phyloP scores from a whole-genome alignment of 2,329 filamentous ascomycete genomes.

The Monilinia fructigena region DNA sequence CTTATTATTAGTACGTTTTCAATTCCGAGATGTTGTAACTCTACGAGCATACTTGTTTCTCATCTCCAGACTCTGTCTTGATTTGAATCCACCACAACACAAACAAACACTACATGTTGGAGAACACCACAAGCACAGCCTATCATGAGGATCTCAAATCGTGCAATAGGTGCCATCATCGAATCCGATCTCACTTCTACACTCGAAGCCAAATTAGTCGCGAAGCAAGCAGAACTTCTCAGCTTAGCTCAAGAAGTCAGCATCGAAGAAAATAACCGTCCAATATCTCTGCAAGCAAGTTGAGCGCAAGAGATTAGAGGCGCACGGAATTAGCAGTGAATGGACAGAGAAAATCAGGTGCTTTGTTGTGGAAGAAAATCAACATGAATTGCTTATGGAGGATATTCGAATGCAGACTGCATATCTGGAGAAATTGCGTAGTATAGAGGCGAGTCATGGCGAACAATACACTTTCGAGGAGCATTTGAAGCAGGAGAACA shows the following conservation, averaged over 20 bases:
- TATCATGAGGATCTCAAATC: neutral
- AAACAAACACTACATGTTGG: neutral
- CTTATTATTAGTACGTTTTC: neutral
- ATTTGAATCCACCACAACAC: neutral
- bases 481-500: neutral
- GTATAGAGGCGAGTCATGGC: neutral
- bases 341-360: neutral
- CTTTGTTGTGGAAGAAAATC: neutral
- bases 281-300: neutral
- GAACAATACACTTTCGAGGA: neutral
- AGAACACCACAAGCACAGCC: neutral
- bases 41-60: neutral
- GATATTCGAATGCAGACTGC: neutral
- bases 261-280: neutral
- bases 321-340: neutral
- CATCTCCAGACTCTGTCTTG: neutral
- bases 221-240: neutral
- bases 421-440: neutral
- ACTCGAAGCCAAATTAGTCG: neutral
- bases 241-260: neutral
- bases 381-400: neutral
- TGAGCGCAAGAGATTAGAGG: neutral
- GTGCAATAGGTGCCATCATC: neutral
- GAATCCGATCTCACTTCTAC: neutral
- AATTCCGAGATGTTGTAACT: neutral